Conservation (phyloP, 352 stramenopile species). For the Phytophthora macrochlamydospora region DNA sequence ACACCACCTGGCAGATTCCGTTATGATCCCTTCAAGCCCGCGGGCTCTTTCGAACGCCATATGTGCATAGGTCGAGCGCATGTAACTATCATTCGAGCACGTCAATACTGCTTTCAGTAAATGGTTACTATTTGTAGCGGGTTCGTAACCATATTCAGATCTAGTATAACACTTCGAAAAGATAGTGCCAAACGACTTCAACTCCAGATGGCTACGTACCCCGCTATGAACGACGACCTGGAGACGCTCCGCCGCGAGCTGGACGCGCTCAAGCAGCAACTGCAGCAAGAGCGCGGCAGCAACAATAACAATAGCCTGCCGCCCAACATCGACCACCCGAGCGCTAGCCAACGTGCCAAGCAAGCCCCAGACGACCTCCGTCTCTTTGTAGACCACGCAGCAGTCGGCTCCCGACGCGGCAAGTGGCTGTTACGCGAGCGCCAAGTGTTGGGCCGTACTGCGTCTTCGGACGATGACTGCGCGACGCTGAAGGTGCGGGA, state of each 20-base stretch:
- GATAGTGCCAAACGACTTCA: constrained; percentile 33
- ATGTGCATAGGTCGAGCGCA: background rate
- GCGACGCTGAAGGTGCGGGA: constrained; percentile 65
- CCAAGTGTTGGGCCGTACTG: constrained; percentile 54
- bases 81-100: background rate
- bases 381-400: constrained; percentile 39
- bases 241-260: constrained; percentile 60
- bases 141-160: background rate
- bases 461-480: constrained; percentile 28
- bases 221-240: constrained; percentile 44
- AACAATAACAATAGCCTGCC: constrained; percentile 14
- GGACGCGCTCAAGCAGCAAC: constrained; percentile 51
- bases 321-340: constrained; percentile 7
- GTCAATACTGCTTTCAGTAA: background rate
- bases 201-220: constrained; percentile 43
- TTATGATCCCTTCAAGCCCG: constrained; percentile 12
- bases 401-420: constrained; percentile 48
- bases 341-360: constrained; percentile 3
- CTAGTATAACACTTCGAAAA: background rate
- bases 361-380: constrained; percentile 8
- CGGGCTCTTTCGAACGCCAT: background rate
- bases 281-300: constrained; percentile 53
- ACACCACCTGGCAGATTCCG: constrained; percentile 18
- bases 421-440: constrained; percentile 77
- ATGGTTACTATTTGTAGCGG: background rate